Percentiles rank a stretch among this genome's conserved stretches.
phyloP scores from a whole-genome alignment of 2,329 filamentous ascomycete species.

The Aschersonia sp. region DNA sequence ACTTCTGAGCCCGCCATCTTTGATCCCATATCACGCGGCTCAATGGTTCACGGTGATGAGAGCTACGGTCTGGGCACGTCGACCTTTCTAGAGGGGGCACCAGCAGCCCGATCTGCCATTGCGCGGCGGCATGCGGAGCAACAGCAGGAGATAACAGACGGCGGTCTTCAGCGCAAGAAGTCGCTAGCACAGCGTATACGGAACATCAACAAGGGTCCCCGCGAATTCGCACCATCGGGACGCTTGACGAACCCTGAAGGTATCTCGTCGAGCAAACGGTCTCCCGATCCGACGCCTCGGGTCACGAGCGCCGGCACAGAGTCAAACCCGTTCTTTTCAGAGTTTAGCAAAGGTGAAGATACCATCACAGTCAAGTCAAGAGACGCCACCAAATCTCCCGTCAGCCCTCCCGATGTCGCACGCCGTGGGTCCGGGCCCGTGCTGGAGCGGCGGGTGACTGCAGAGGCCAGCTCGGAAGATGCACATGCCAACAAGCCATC shows the following conservation, averaged over 20 bases:
- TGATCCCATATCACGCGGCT: slow-evolving; percentile 52
- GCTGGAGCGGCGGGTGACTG: slow-evolving; percentile 52
- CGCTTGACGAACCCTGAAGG: slow-evolving; percentile 44
- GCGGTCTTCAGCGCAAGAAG: slow-evolving; percentile 75
- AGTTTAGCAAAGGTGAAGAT: slow-evolving; percentile 50
- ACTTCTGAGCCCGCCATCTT: slow-evolving; percentile 37
- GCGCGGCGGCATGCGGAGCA: slow-evolving; percentile 60
- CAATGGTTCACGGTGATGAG: slow-evolving; percentile 73
- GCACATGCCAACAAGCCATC: slow-evolving; percentile 31
- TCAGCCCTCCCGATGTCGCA: slow-evolving; percentile 40
- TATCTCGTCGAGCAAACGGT: slow-evolving; percentile 22
- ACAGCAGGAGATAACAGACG: slow-evolving; percentile 38
- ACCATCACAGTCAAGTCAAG: slow-evolving; percentile 29
- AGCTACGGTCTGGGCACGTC: slow-evolving; percentile 78
- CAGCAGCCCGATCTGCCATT: slow-evolving; percentile 68
- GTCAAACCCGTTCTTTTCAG: slow-evolving; percentile 69
- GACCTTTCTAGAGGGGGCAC: slow-evolving; percentile 89
- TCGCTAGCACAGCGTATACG: slow-evolving; percentile 86
- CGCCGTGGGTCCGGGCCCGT: slow-evolving; percentile 21
- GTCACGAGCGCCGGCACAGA: slow-evolving; percentile 18
- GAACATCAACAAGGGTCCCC: slow-evolving; percentile 61
- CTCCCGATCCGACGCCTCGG: slow-evolving; percentile 21
- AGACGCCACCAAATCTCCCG: slow-evolving; percentile 28
- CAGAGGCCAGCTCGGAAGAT: slow-evolving; percentile 33
- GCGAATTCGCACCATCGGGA: slow-evolving; percentile 42